Evolutionary conservation across 2,329 filamentous ascomycete species (phyloP), one percentile per base, ranked within the genome.

Genomic region (Xylogone sp.): DNA sequence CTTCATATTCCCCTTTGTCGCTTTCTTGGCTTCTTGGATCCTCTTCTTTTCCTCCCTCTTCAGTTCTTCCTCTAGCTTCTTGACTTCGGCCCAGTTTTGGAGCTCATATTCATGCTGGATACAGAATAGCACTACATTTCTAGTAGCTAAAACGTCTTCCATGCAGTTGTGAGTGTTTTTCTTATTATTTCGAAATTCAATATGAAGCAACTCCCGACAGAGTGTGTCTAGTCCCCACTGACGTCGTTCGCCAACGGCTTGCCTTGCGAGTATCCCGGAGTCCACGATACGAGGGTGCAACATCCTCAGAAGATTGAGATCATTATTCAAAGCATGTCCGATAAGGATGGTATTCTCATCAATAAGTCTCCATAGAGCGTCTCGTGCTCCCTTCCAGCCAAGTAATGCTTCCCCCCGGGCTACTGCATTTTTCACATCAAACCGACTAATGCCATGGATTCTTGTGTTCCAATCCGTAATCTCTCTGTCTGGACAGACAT

Each of bases 71-170:
- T 64, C 59, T 5, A 20, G 22, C 48, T 45, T 56, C 53, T 54
- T 60, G n/a, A 39, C 43, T 29, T 43, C 27, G 43, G 64, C 73
- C 69, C 71, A 73, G 18, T 43, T 60, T 2, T 59, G 53, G 8
- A 78, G 62, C 12, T 53, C 54, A 1, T 67, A 61, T 2, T 62
- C 62, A n/a, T 75, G 66, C 51, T 64, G 65, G n/a, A 75, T 57
- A 50, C 69, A 73, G 67, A 69, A 77, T 2, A 81, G 60, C 4
- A 71, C 67, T 45, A 81, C 57, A 58, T 80, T 76, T 7, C 77
- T 69, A 0, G 72, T 67, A 0, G 77, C 76, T 29, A 75, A 68
- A 0, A 75, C 71, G 62, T 79, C 74, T 57, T 79, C 75, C 4
- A 80, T 56, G 45, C 71, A 71, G 59, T 76, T 70, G 46, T 79